Evolutionary conservation across 1,284 basidiomycete species (phyloP).

Genomic region (Pisolithus thermaeus): DNA sequence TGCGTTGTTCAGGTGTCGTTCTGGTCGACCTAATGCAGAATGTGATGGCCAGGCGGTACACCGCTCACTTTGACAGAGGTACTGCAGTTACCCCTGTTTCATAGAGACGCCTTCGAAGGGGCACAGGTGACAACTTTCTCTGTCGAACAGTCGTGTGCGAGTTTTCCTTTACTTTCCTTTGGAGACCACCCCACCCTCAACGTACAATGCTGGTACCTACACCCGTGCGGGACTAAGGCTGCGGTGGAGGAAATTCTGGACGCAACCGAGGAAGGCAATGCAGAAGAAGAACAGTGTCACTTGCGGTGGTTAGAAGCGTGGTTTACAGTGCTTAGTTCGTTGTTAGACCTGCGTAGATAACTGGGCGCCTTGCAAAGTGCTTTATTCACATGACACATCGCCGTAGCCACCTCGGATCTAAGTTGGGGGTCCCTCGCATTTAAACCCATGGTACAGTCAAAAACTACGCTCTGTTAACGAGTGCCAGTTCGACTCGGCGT

Average conservation of each 20-base stretch:
- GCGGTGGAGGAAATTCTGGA: slow-evolving; percentile 61
- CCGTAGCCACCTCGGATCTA: not conserved
- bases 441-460: no score
- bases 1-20: slow-evolving; percentile 35
- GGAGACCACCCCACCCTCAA: slow-evolving; percentile 76
- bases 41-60: slow-evolving; percentile 47
- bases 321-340: slow-evolving; percentile 64
- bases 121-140: slow-evolving; percentile 47
- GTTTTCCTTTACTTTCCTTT: slow-evolving; percentile 73
- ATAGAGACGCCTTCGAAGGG: slow-evolving; percentile 37
- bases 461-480: not conserved
- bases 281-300: slow-evolving; percentile 26
- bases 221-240: slow-evolving; percentile 70
- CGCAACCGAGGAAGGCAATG: slow-evolving; percentile 31
- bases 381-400: slow-evolving; percentile 9
- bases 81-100: slow-evolving; percentile 54
- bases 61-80: slow-evolving; percentile 54
- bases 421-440: no score
- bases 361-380: not conserved
- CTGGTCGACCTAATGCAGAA: slow-evolving; percentile 7
- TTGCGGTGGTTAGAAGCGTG: slow-evolving; percentile 62
- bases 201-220: slow-evolving; percentile 73
- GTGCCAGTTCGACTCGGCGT: slow-evolving; percentile 2
- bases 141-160: slow-evolving; percentile 41
- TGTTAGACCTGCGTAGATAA: slow-evolving; percentile 44